Evolutionary conservation across 2,329 filamentous ascomycete species (phyloP).

Genomic region (Fusarium sp.): DNA sequence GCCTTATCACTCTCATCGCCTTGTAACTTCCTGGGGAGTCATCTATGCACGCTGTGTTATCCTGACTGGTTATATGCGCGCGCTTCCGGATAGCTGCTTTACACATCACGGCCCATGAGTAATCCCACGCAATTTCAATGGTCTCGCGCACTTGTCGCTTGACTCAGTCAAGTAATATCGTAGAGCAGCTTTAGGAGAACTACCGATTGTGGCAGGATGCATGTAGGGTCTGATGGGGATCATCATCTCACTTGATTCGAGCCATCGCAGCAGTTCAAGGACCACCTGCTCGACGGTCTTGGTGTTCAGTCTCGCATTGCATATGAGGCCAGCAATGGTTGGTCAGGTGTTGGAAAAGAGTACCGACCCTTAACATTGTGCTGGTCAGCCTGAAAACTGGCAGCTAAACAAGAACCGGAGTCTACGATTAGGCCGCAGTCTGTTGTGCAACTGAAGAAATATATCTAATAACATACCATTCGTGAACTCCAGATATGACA

Average conservation of each 20-base stretch:
- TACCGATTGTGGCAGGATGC: slow-evolving; percentile 35
- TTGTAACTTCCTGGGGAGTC: background rate
- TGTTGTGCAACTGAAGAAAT: background rate
- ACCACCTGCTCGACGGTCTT: background rate
- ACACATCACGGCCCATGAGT: slow-evolving; percentile 36
- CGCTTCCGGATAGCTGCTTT: slow-evolving; percentile 40
- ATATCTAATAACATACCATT: background rate
- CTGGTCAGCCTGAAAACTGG: background rate
- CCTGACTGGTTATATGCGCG: slow-evolving; percentile 24
- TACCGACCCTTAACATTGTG: background rate
- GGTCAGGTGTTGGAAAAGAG: slow-evolving; percentile 1
- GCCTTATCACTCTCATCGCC: slow-evolving; percentile 22
- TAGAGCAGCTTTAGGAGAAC: slow-evolving; percentile 8
- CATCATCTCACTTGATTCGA: slow-evolving; percentile 9
- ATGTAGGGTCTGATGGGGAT: slow-evolving; percentile 26
- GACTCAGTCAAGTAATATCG: slow-evolving; percentile 9
- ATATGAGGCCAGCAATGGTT: slow-evolving; percentile 28
- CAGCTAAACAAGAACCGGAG: background rate
- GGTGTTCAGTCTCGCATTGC: slow-evolving; percentile 10
- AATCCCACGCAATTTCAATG: slow-evolving; percentile 18
- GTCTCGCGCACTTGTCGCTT: background rate
- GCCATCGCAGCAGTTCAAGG: slow-evolving; percentile 8
- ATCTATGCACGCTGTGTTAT: slow-evolving; percentile 15
- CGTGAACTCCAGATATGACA: background rate
- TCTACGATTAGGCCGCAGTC: background rate